These are phyloP conservation scores for Ottelia alismoides DNA, from an alignment of 106 monocot genomes.

Conservation along the genomic window DNA sequence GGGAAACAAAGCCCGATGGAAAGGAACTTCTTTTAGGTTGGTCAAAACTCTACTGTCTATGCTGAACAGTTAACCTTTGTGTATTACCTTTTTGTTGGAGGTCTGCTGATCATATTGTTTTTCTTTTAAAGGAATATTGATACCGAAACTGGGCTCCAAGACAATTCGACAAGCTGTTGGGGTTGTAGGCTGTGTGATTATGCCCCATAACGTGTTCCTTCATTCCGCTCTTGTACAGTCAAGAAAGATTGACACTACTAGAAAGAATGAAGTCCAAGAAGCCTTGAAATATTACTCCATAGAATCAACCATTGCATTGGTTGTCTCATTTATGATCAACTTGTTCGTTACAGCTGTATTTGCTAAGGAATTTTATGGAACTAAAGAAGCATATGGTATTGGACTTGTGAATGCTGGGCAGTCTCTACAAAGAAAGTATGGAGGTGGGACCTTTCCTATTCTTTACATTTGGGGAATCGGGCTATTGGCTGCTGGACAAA, in stretches of 20 bases:
- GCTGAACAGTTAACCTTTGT: too few relatives aligned
- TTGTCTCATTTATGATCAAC: slow-evolving; percentile 13
- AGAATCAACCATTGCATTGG: slow-evolving; percentile 8
- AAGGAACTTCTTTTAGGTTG: slow-evolving; percentile 58
- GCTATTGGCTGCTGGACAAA: slow-evolving; percentile 17
- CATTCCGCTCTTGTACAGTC: slow-evolving; percentile 21
- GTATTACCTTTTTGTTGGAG: too few relatives aligned
- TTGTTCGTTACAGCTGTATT: slow-evolving; percentile 16
- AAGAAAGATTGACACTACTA: slow-evolving; percentile 9
- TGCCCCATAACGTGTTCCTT: slow-evolving; percentile 18
- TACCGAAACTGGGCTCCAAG: slow-evolving; percentile 18
- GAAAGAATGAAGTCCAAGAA: slow-evolving; percentile 11
- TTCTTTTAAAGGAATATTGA: slow-evolving; percentile 5
- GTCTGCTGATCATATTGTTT: background rate
- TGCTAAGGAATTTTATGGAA: slow-evolving; percentile 16
- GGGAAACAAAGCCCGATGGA: slow-evolving; percentile 54
- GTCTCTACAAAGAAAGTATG: slow-evolving; percentile 5
- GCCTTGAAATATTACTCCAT: slow-evolving; percentile 17
- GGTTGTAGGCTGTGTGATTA: slow-evolving; percentile 16
- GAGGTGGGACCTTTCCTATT: slow-evolving; percentile 10
- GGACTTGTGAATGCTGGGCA: slow-evolving; percentile 16
- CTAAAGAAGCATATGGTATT: slow-evolving; percentile 8
- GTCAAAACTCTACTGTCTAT: too few relatives aligned
- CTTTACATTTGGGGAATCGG: slow-evolving; percentile 19
- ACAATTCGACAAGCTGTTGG: slow-evolving; percentile 15